These are phyloP conservation scores for Malania oleifera DNA, from an alignment of 164 flowering plant genomes.

Conservation along the genomic window DNA sequence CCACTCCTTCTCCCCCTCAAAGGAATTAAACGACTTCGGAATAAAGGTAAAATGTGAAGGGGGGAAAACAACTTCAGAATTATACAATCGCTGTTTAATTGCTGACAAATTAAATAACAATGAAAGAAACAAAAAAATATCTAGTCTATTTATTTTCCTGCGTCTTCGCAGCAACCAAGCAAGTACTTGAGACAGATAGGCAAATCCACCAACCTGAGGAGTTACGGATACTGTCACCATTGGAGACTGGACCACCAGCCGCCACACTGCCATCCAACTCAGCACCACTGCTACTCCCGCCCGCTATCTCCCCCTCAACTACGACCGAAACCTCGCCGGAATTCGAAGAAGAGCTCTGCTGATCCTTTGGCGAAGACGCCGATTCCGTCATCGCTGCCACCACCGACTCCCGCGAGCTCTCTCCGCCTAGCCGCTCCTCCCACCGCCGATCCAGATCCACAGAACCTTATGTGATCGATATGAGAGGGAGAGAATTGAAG, in stretches of 20 bases:
- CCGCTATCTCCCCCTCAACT: conserved; percentile 18
- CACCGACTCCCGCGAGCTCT: conserved; percentile 5
- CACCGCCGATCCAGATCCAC: conserved; percentile 18
- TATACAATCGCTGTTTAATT: too few relatives aligned
- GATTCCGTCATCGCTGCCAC: conserved; percentile 20
- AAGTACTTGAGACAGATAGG: not conserved
- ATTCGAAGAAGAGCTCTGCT: conserved; percentile 17
- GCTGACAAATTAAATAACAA: too few relatives aligned
- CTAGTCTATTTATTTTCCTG: not conserved
- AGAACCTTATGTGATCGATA: too few relatives aligned
- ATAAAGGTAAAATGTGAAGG: too few relatives aligned
- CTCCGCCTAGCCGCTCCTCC: not conserved
- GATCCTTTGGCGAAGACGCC: conserved; percentile 10
- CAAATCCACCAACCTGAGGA: conserved; percentile 28
- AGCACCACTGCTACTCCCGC: conserved; percentile 8
- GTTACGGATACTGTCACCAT: conserved; percentile 16
- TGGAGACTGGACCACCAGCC: conserved; percentile 11
- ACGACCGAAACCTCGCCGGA: conserved; percentile 27
- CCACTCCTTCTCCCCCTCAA: too few relatives aligned
- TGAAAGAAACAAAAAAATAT: too few relatives aligned
- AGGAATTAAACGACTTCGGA: too few relatives aligned
- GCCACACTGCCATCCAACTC: conserved; percentile 18
- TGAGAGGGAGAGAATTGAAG: too few relatives aligned
- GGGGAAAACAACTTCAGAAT: too few relatives aligned
- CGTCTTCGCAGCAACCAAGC: conserved; percentile 4